Base-by-base conservation (phyloP, 192 early-diverging fungal genomes). In the Powellomyces hirtus region DNA sequence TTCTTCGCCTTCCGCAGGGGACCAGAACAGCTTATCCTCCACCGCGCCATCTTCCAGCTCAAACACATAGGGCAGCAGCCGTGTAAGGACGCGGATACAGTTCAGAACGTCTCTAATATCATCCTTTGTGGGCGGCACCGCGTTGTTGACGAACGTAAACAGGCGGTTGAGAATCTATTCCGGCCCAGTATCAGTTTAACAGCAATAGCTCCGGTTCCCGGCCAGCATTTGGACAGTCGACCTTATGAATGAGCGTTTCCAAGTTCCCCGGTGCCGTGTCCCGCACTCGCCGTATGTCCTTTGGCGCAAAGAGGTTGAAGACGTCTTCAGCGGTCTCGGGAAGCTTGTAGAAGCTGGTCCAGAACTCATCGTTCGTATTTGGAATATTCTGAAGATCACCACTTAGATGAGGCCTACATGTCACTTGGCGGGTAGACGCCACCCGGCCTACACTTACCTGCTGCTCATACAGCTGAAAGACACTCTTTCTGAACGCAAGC, bases 401-500 rank as follows among this genome's bases (percentile, higher is more conserved):
- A 57, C 63, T 20, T 24, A 56, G 24, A 30, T 74, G 42, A 26
- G 63, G 6, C n/a, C 4, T 49, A 24, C n/a, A 49, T 18, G n/a
- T 49, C 26, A 40, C 52, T 37, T 56, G 69, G 6, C 46, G 4
- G n/a, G 26, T 49, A 49, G 3, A 16, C 3, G 16, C 46, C n/a
- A 2, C 26, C 46, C 46, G n/a, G 46, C 14, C 14, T 49, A 24
- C 11, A 57, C 79, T 42, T 90, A 91, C 90, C 66, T 85, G 78
- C 72, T 91, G 86, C 74, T 95, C 89, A 57, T 88, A 90, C 30
- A 96, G 79, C 49, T 87, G 82, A 65, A 94, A 94, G 31, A 95
- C 93, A 59, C 86, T 85, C 78, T 93, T 92, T 53, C 92, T 83
- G 72, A 96, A 96, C 26, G 89, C 88, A 44, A 94, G 75, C 75